Percentiles rank a stretch among this genome's conserved stretches.
phyloP scores from a whole-genome alignment of 2,329 filamentous ascomycete species.

The Zymoseptoria ardabiliae region DNA sequence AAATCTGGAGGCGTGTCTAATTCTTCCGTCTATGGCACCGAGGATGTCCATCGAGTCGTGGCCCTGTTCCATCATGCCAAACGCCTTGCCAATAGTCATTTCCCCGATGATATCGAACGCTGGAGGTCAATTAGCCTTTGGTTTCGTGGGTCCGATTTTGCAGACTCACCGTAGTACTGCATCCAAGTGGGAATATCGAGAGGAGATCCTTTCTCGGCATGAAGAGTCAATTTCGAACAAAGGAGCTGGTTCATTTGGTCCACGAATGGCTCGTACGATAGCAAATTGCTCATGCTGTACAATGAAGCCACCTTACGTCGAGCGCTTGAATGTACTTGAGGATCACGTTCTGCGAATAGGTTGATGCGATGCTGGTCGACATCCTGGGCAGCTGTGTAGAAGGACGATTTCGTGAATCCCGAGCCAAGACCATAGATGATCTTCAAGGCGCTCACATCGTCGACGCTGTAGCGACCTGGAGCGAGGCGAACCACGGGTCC shows the following conservation, averaged over 20 bases:
- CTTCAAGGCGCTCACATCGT: slow-evolving; percentile 26
- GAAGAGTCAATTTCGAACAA: slow-evolving; percentile 26
- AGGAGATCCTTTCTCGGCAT: slow-evolving; percentile 12
- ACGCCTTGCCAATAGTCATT: slow-evolving; percentile 33
- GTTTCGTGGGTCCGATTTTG: not conserved
- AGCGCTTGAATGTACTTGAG: slow-evolving; percentile 31
- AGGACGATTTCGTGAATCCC: slow-evolving; percentile 36
- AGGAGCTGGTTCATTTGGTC: slow-evolving; percentile 33
- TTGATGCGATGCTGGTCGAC: slow-evolving; percentile 32
- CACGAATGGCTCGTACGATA: slow-evolving; percentile 35
- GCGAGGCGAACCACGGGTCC: slow-evolving; percentile 25
- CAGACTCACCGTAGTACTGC: slow-evolving; percentile 31
- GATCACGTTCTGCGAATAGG: slow-evolving; percentile 34
- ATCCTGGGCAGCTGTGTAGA: slow-evolving; percentile 35
- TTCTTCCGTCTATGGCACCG: slow-evolving; percentile 26
- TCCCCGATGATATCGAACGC: slow-evolving; percentile 35
- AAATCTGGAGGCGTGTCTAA: slow-evolving; percentile 32
- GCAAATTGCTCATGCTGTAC: slow-evolving; percentile 34
- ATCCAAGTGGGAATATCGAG: slow-evolving; percentile 34
- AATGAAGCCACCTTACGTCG: slow-evolving; percentile 29
- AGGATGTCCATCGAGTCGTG: slow-evolving; percentile 29
- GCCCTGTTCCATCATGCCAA: slow-evolving; percentile 32
- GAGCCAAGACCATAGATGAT: slow-evolving; percentile 33
- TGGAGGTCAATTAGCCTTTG: not conserved
- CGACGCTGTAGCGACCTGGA: slow-evolving; percentile 27